Conservation (phyloP, 1,284 basidiomycete species). For the Fistulinella cinereoalba region DNA sequence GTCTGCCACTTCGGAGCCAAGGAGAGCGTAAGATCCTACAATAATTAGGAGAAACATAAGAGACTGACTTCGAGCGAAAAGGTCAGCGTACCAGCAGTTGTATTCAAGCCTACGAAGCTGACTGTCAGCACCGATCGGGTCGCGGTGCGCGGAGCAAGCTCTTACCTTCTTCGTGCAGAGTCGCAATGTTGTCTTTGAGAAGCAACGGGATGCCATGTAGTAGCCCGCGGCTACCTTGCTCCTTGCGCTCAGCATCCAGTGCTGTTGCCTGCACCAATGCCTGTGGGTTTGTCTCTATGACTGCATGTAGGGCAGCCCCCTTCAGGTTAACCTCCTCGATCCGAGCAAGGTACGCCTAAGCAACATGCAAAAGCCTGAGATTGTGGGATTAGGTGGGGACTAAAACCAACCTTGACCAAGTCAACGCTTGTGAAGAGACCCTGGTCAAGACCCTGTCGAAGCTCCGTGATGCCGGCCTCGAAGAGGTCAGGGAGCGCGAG, state of each 20-base stretch:
- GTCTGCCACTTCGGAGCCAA: constrained; percentile 56
- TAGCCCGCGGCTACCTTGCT: constrained; percentile 45
- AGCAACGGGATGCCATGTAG: constrained; percentile 72
- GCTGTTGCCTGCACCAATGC: constrained; percentile 53
- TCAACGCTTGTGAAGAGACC: constrained; percentile 31
- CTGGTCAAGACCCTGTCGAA: constrained; percentile 30
- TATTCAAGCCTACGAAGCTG: constrained; percentile 56
- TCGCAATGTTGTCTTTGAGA: constrained; percentile 37
- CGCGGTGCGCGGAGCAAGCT: constrained; percentile 31
- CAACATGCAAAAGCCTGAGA: neutral
- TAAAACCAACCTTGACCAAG: constrained; percentile 31
- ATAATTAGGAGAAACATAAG: constrained; percentile 4
- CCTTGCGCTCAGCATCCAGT: constrained; percentile 54
- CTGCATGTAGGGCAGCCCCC: constrained; percentile 57
- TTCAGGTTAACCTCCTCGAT: constrained; percentile 69
- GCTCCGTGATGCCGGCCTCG: constrained; percentile 30
- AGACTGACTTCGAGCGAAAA: no score
- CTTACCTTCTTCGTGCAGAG: constrained; percentile 45
- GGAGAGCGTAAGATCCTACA: constrained; percentile 52
- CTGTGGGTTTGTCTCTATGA: constrained; percentile 62
- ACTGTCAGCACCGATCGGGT: constrained; percentile 5
- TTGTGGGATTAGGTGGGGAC: neutral
- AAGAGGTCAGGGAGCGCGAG: constrained; percentile 27
- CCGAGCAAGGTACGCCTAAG: constrained; percentile 63
- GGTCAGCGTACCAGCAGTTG: constrained; percentile 43